phyloP scores from a whole-genome alignment of 2,329 filamentous ascomycete species.

The Magnaporthiopsis rhizophila region DNA sequence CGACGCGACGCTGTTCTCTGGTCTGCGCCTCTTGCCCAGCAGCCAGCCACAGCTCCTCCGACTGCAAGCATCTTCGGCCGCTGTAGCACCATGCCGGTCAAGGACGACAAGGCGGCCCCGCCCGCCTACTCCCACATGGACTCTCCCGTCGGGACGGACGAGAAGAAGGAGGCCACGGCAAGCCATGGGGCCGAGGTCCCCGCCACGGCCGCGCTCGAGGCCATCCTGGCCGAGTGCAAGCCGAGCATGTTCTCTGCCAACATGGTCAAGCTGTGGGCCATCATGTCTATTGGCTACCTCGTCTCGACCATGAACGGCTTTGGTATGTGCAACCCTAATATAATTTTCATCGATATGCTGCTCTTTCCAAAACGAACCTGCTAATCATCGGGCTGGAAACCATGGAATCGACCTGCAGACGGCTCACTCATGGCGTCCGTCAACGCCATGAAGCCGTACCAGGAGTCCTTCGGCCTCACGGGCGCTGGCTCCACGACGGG shows the following conservation, averaged over 20 bases:
- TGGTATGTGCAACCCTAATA: constrained; percentile 15
- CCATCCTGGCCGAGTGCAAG: constrained; percentile 26
- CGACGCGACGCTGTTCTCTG: background rate
- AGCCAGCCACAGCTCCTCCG: background rate
- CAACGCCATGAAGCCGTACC: constrained; percentile 44
- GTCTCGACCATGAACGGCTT: constrained; percentile 49
- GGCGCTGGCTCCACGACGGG: constrained; percentile 39
- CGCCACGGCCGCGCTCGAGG: constrained; percentile 25
- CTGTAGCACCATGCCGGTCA: background rate
- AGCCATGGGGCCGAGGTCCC: constrained; percentile 15
- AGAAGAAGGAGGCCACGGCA: constrained; percentile 2
- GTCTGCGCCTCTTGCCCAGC: background rate
- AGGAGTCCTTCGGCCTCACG: constrained; percentile 37
- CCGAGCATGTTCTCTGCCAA: constrained; percentile 23
- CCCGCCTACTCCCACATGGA: background rate
- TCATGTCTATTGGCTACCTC: constrained; percentile 31
- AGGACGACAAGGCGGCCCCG: background rate
- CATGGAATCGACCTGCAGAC: constrained; percentile 26
- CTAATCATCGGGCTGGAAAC: background rate
- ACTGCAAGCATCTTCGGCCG: background rate
- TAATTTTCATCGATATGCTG: constrained; percentile 4
- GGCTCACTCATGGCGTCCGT: constrained; percentile 45
- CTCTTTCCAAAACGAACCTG: background rate
- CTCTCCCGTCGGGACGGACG: background rate
- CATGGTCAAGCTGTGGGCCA: constrained; percentile 28